phyloP scores from a whole-genome alignment of 2,329 filamentous ascomycete species.

The Hypoxylon sp. region DNA sequence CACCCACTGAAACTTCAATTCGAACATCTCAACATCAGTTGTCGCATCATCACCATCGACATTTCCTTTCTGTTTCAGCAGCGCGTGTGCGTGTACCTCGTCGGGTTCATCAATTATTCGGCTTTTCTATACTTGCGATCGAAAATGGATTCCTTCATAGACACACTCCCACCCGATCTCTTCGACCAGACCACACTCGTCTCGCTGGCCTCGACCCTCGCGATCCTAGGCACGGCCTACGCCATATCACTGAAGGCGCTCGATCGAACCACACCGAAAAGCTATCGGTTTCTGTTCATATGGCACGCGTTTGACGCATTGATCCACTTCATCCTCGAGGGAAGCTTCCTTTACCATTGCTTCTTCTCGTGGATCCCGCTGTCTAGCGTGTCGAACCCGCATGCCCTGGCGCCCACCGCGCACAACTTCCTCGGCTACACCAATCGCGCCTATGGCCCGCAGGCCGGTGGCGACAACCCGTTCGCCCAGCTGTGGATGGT shows the following conservation, averaged over 20 bases:
- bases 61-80: not conserved
- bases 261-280: constrained; percentile 58
- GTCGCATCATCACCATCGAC: not conserved
- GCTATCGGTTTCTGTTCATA: constrained; percentile 82
- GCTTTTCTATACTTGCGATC: too few relatives aligned
- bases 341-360: constrained; percentile 90
- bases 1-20: too few relatives aligned
- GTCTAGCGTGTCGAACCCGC: constrained; percentile 46
- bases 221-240: constrained; percentile 62
- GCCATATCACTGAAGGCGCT: constrained; percentile 56
- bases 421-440: constrained; percentile 61
- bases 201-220: constrained; percentile 64
- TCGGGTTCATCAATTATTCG: too few relatives aligned
- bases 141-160: constrained; percentile 30
- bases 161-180: constrained; percentile 60
- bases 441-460: constrained; percentile 63
- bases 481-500: constrained; percentile 74
- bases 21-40: not conserved
- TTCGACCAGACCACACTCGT: constrained; percentile 68
- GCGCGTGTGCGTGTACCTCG: not conserved
- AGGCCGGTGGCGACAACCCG: constrained; percentile 62
- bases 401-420: constrained; percentile 57
- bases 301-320: constrained; percentile 95
- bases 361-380: constrained; percentile 71
- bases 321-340: constrained; percentile 91